Evolutionary conservation across 73 alveolate genomes (phyloP).

Genomic region (Uronychia binucleata): DNA sequence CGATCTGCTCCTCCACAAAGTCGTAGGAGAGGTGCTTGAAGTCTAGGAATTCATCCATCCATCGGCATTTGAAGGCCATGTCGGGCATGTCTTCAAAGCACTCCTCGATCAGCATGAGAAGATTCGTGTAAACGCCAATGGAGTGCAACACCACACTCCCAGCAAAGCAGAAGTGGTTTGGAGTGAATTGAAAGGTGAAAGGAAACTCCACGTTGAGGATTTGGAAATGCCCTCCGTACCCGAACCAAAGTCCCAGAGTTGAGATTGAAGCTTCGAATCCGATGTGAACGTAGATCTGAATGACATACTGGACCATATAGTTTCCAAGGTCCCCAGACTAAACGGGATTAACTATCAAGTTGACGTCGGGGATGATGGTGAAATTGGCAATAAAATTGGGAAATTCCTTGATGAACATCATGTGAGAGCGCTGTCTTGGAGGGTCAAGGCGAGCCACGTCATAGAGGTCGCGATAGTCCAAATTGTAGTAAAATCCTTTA

Average conservation of each 20-base stretch:
- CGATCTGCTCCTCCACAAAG: background rate
- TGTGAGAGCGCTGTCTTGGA: background rate
- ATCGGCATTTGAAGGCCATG: background rate
- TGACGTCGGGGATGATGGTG: background rate
- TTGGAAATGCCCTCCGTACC: background rate
- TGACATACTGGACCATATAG: background rate
- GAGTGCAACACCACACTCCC: background rate
- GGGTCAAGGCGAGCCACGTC: background rate
- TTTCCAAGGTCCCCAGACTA: background rate
- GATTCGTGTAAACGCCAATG: background rate
- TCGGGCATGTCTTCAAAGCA: background rate
- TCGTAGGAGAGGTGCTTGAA: background rate
- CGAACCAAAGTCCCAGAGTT: background rate
- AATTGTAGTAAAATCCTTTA: background rate
- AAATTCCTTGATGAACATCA: background rate
- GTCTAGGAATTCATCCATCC: background rate
- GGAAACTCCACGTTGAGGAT: background rate
- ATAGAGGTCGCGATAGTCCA: background rate
- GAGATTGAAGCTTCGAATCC: background rate
- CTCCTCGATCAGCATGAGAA: background rate
- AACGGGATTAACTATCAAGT: background rate
- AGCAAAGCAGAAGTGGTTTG: background rate
- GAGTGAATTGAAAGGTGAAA: background rate
- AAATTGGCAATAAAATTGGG: background rate
- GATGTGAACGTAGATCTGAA: background rate